Evolutionary conservation across 345 rosid species (phyloP), one percentile per base, ranked within the genome.

Genomic region (Euclidium syriacum): DNA sequence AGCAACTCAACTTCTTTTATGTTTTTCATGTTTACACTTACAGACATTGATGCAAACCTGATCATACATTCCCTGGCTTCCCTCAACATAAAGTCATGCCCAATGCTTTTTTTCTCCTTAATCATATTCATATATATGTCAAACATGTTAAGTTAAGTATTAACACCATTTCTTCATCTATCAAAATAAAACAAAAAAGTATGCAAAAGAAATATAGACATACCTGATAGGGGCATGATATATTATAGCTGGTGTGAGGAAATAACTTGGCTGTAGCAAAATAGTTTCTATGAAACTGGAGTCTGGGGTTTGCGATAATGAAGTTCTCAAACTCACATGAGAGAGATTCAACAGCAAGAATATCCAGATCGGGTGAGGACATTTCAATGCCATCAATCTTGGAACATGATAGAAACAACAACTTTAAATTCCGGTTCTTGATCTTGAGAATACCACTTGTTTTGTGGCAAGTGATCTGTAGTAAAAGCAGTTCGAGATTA

Each of bases 1-100:
- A 54, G 62, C 29, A 65, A 10, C 20, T 65, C 10, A 26, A 54
- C 38, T 44, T 54, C 70, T 43, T n/a, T 20, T 1, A 11, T 42
- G 25, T 43, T 65, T 3, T 18, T 54, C 10, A 65, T 25, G 42
- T 65, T 26, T 16, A 65, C 54, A 33, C 29, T 55, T 16, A 65
- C 47, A 0, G 62, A 57, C 62, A 39, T 10, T 2, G 34, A 25
- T 39, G 16, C 48, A 11, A 22, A 26, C 10, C 8, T 24, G 24
- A 9, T 15, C 62, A 56, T 39, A 56, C 4, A 24, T 14, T 56
- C 10, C 1, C 3, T 4, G n/a, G 23, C 6, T 39, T 10, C 15
- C 2, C 35, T 25, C 35, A 16, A 11, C 62, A 57, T 24, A 36
- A 39, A 4, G 24, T 57, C 11, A 26, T 57, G 62, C 24, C 10